Conservation (phyloP, 2,329 filamentous ascomycete species). For the Aureobasidium mangrovei region DNA sequence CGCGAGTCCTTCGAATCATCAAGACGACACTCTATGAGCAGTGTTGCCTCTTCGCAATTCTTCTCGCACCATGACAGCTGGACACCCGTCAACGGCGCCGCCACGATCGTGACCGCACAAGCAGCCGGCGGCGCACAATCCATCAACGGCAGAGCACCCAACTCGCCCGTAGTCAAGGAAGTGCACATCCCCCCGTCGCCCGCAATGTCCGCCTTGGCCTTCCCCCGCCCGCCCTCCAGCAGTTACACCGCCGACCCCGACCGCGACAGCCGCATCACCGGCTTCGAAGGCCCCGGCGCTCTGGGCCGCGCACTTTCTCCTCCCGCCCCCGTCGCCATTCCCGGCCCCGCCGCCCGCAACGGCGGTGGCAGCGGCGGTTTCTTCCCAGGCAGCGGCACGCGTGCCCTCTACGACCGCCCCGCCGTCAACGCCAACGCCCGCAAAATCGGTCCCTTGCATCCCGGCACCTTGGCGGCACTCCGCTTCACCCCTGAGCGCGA, state of each 20-base stretch:
- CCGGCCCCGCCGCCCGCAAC: slow-evolving; percentile 21
- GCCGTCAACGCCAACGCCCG: not conserved
- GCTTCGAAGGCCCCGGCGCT: slow-evolving; percentile 1
- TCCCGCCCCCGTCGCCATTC: slow-evolving; percentile 11
- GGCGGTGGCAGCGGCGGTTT: slow-evolving; percentile 47
- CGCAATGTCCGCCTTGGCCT: slow-evolving; percentile 2
- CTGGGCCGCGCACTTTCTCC: slow-evolving; percentile 14
- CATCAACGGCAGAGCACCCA: slow-evolving; percentile 1
- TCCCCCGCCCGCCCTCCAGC: slow-evolving; percentile 32
- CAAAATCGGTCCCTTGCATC: slow-evolving; percentile 9
- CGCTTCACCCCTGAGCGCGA: slow-evolving; percentile 3
- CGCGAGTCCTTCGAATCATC: slow-evolving; percentile 22
- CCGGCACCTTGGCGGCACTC: slow-evolving; percentile 7
- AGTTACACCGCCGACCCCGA: slow-evolving; percentile 35
- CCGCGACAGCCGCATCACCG: slow-evolving; percentile 38
- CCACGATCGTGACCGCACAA: not conserved
- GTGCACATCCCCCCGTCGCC: slow-evolving; percentile 17
- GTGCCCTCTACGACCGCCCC: slow-evolving; percentile 6
- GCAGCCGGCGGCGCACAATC: not conserved
- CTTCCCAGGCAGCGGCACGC: slow-evolving; percentile 25
- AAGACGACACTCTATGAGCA: slow-evolving; percentile 9
- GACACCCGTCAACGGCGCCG: slow-evolving; percentile 22
- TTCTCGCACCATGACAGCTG: slow-evolving; percentile 17
- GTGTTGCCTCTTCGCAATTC: slow-evolving; percentile 14
- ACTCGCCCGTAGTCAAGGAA: not conserved